Evolutionary conservation across 2,329 filamentous ascomycete species (phyloP), one percentile per base, ranked within the genome.

Genomic region (Exophiala lecanii-corni): DNA sequence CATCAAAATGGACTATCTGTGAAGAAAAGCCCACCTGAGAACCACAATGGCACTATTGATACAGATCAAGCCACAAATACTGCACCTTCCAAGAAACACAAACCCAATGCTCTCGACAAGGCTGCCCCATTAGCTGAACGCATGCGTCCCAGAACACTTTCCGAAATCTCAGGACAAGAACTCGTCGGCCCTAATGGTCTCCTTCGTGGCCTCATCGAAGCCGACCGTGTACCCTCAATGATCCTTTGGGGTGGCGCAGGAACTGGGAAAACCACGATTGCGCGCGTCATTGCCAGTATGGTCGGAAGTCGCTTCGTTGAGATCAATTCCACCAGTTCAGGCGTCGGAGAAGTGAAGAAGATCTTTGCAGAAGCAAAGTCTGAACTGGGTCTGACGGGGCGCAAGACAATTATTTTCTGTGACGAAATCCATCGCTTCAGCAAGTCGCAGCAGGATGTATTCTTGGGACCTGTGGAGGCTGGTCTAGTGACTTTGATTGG

Each of bases 371-470:
- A 96, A 54, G 89, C 92, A 0, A 80, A 78, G 47, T 86, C 81
- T 57, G 92, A 97, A 62, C 68, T 89, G 35, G 70, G 73, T 1
- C 70, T 97, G 39, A 94, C 88, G 0, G 91, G 91, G 1, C 77
- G 89, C 49, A 91, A 86, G 67, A 97, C 92, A 0, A 94, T 98
- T 51, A 81, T 98, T 51, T 98, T 98, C 63, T 96, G 91, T 68
- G 92, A 98, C 67, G 92, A 97, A 70, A 92, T 96, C 36, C 89
- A 95, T 65, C 72, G 91, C 19, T 95, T 95, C 71, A 85, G 78
- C 55, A 96, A 95, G 66, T 76, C 82, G 0, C 92, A 97, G 62
- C 92, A 98, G 61, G 92, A 97, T 64, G 85, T 96, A 1, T 97
- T 97, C 56, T 72, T 98, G 2, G 87, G 84, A 12, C 91, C 91